These are phyloP conservation scores for Musa troglodytarum DNA, from an alignment of 176 grass and related monocot species.

Conservation along the genomic window DNA sequence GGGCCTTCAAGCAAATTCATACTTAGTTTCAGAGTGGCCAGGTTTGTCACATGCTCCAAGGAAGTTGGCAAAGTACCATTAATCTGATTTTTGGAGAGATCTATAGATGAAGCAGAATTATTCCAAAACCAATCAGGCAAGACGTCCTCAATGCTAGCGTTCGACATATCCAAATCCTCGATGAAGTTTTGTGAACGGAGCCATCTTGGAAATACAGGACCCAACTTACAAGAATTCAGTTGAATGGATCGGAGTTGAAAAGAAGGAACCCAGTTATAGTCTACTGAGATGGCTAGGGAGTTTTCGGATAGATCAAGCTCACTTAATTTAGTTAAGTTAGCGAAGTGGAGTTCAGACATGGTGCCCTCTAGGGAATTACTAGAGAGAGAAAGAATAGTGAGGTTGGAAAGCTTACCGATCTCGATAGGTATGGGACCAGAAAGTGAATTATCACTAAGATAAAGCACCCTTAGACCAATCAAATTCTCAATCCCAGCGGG, in stretches of 20 bases:
- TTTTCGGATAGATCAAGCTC: conserved; percentile 16
- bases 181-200: conserved; percentile 14
- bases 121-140: conserved; percentile 27
- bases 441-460: background rate
- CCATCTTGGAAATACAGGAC: conserved; percentile 25
- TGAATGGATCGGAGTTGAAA: conserved; percentile 5
- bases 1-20: conserved; percentile 10
- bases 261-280: conserved; percentile 20
- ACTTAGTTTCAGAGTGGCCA: background rate
- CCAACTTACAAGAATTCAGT: conserved; percentile 9
- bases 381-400: background rate
- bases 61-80: conserved; percentile 13
- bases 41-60: background rate
- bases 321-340: background rate
- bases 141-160: conserved; percentile 11
- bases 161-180: conserved; percentile 10
- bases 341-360: background rate
- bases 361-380: background rate
- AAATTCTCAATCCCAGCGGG: background rate
- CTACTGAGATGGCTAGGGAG: background rate
- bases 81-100: conserved; percentile 29
- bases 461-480: background rate
- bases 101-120: background rate
- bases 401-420: conserved; percentile 1
- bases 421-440: background rate